Conservation (phyloP, 148 eudicot genomes). For the Cornus suecica region DNA sequence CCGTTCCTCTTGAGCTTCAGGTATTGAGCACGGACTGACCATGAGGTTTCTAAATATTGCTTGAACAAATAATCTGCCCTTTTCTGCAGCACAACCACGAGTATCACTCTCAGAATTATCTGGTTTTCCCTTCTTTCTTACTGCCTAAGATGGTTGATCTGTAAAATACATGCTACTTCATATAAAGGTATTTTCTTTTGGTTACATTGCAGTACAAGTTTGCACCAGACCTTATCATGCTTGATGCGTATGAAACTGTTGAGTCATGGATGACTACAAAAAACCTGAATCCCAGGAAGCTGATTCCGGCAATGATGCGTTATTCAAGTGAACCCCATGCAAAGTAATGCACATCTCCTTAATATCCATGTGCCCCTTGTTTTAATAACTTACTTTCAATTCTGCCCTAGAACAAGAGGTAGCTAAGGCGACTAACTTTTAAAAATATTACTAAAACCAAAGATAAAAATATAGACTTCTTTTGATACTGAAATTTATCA, state of each 20-base stretch:
- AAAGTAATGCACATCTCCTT: constrained; percentile 44
- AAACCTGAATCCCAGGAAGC: constrained; percentile 83
- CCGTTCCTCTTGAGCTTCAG: constrained; percentile 79
- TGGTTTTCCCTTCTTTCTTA: background rate
- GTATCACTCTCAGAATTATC: background rate
- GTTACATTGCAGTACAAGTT: constrained; percentile 76
- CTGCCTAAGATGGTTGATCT: background rate
- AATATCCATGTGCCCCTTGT: background rate
- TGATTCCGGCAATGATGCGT: constrained; percentile 99
- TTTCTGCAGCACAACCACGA: background rate
- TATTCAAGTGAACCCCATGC: constrained; percentile 99
- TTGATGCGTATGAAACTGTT: constrained; percentile 98
- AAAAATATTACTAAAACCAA: no score
- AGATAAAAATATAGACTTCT: no score
- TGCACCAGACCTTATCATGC: constrained; percentile 98
- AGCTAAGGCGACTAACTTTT: no score
- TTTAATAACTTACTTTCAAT: no score
- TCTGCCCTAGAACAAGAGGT: no score
- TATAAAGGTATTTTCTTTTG: background rate
- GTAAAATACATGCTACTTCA: background rate
- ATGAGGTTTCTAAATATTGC: background rate
- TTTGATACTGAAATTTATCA: no score
- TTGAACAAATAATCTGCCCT: constrained; percentile 4
- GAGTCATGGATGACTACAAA: constrained; percentile 94
- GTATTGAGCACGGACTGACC: constrained; percentile 43